Base-by-base conservation (phyloP, 345 rosid species). In the Eucalyptus grandis region DNA sequence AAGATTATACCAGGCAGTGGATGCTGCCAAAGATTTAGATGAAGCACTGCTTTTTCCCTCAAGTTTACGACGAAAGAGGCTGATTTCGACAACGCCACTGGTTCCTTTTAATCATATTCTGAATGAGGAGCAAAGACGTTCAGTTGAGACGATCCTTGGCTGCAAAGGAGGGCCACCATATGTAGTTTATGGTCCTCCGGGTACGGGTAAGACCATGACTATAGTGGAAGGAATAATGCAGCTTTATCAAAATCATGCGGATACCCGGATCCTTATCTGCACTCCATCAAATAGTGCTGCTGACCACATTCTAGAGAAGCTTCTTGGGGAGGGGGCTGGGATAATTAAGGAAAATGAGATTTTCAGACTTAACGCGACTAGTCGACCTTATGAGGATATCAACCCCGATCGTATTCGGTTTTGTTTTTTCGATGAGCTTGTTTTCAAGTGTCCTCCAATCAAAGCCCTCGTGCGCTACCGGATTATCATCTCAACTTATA, bases 241-340 rank as follows among this genome's bases (percentile, higher is more conserved):
- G 93, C 94, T 98, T 24, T 95, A 94, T 87, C 90, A 87, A 81
- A 93, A 92, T 69, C 89, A 90, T 87, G 89, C 30, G 10, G 65
- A 90, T 90, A 86, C 94, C 87, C 93, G 95, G 88, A 92, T 97
- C 90, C 99, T 98, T 88, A 94, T 95, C 13, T 98, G 99, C 91
- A 96, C 98, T 51, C 96, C 99, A 88, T 98, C 99, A 90, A 98
- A 98, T 90, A 95, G 95, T 53, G 98, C 98, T 58, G 98, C 99
- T 88, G 99, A 98, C 93, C 95, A 95, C 91, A 91, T 97, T 82
- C 93, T 98, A 54, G 97, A 95, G 91, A 95, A 93, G 77, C 92
- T 97, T 91, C 95, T 94, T 15, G 88, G 80, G 89, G 92, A 93
- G 87, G 92, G 95, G 60, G 90, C 92, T 87, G 92, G 91, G 90